These are phyloP conservation scores for Sodiomyces alkalinus DNA, from an alignment of 2,329 filamentous ascomycete species.

Conservation along the genomic window DNA sequence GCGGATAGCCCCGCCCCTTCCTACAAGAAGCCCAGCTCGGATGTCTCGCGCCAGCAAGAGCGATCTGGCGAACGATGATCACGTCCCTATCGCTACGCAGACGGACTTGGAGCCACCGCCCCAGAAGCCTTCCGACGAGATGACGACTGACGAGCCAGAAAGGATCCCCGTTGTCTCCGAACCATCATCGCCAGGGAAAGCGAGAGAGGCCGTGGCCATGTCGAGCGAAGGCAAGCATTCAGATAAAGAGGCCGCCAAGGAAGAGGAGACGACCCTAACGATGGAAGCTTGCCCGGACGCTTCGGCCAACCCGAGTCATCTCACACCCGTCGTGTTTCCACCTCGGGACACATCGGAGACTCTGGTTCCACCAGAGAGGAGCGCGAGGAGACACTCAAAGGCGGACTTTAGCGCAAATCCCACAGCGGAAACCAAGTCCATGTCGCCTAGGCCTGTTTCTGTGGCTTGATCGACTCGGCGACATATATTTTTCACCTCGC, in stretches of 20 bases:
- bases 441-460: background rate
- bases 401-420: background rate
- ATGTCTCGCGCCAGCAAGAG: slow-evolving; percentile 33
- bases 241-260: too few relatives aligned
- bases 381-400: background rate
- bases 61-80: slow-evolving; percentile 45
- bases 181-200: too few relatives aligned
- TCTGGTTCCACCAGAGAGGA: background rate
- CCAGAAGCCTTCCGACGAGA: slow-evolving; percentile 6
- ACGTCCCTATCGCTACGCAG: slow-evolving; percentile 33
- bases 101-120: slow-evolving; percentile 24
- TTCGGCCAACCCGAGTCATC: too few relatives aligned
- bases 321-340: background rate
- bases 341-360: background rate
- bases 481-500: too few relatives aligned
- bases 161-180: too few relatives aligned
- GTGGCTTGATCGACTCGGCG: slow-evolving; percentile 1
- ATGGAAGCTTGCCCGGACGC: too few relatives aligned
- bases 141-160: too few relatives aligned
- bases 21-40: slow-evolving; percentile 59
- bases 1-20: slow-evolving; percentile 61
- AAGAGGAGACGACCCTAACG: too few relatives aligned
- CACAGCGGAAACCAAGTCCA: too few relatives aligned
- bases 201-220: too few relatives aligned
- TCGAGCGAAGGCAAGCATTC: too few relatives aligned